A percentile compares a stretch with the other conserved stretches of the same genome.
These are phyloP conservation scores for Daldinia eschscholtzii DNA, from an alignment of 2,329 filamentous ascomycete genomes.

Conservation along the genomic window DNA sequence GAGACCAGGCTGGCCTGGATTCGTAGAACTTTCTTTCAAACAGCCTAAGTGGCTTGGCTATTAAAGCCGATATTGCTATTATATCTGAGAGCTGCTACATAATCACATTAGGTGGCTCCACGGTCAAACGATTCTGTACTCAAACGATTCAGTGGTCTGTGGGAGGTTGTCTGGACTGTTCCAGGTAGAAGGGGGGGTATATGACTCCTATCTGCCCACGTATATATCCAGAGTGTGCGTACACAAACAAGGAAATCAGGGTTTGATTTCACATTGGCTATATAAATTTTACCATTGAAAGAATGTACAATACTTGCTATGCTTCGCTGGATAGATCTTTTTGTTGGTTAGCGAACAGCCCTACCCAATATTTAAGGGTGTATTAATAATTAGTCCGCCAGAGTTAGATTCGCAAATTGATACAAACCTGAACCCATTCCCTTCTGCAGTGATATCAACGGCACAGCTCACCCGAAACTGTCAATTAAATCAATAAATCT, in stretches of 20 bases:
- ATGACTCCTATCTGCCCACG: conserved; percentile 8
- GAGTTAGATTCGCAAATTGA: conserved; percentile 31
- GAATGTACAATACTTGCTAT: conserved; percentile 18
- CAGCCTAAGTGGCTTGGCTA: conserved; percentile 34
- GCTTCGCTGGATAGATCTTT: conserved; percentile 23
- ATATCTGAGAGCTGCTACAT: conserved; percentile 23
- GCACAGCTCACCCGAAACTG: not conserved
- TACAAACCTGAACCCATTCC: conserved; percentile 7
- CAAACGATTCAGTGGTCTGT: conserved; percentile 28
- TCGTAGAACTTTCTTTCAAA: conserved; percentile 46
- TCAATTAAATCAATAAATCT: not conserved
- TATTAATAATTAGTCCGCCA: conserved; percentile 27
- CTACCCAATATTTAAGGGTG: conserved; percentile 13
- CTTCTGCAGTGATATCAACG: conserved; percentile 7
- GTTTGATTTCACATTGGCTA: conserved; percentile 17
- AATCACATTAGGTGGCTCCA: conserved; percentile 34
- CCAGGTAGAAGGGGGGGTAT: conserved; percentile 8
- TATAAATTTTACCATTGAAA: conserved; percentile 13
- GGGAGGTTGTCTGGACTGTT: conserved; percentile 28
- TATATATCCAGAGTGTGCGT: conserved; percentile 23
- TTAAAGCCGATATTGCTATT: conserved; percentile 9
- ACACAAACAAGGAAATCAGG: conserved; percentile 9
- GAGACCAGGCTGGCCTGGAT: conserved; percentile 50
- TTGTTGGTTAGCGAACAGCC: conserved; percentile 11
- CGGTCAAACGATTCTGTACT: conserved; percentile 34